Evolutionary conservation across 345 rosid species (phyloP), one percentile per base, ranked within the genome.

Genomic region (Mercurialis annua): DNA sequence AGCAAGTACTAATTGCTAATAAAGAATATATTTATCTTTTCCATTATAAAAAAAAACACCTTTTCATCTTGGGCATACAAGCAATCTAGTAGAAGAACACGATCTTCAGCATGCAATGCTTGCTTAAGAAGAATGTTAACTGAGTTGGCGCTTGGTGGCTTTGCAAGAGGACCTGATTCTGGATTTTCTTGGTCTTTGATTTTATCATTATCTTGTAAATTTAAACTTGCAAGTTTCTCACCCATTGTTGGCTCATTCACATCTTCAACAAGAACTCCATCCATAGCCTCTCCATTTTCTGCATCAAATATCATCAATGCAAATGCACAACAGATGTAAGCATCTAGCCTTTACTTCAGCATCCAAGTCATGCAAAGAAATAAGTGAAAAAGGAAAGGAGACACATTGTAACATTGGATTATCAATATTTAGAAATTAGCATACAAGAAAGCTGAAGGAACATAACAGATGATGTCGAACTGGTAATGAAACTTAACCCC

Each of bases 121-220:
- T 95, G 97, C 78, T 81, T 95, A 46, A 92, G 86, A 72, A 95
- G 82, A 85, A 92, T 73, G 63, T 78, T 74, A 49, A 95, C 87
- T 1, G 99, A 95, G 40, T 93, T 90, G 1, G 98, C 98, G n/a
- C 85, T 88, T 26, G 98, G 94, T 71, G 89, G 90, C 80, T 84
- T 89, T 38, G 65, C 64, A 18, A 0, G 65, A 76, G 78, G 70
- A 59, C 80, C 50, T 52, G 77, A 69, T 21, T 71, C 84, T 47
- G 62, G 26, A 65, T 63, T 57, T 65, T 79, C 89, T n/a, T 30
- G 56, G 73, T 12, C 69, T 51, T 31, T 77, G 67, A 64, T 23
- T 52, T 73, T 68, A 24, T 68, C 80, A 46, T 58, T 76, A 17
- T 81, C 80, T 60, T 77, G 64, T 64, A 88, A 59, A 70, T 78